These are phyloP conservation scores for Tulasnella sp. DNA, from an alignment of 768 basidiomycete species.

Conservation along the genomic window DNA sequence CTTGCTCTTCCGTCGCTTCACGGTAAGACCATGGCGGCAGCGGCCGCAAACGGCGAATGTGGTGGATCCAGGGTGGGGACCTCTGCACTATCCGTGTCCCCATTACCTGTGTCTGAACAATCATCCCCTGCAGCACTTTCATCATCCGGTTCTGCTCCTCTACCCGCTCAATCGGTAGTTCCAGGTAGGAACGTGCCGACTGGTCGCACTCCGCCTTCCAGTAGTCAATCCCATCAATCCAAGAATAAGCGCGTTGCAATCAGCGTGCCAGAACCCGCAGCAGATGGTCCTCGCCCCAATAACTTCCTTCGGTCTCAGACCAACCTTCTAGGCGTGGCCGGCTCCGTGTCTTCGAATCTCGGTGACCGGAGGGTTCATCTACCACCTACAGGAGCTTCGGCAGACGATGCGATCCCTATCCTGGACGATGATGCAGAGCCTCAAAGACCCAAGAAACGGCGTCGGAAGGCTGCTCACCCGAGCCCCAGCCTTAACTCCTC, in stretches of 20 bases:
- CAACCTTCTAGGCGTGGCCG: not conserved
- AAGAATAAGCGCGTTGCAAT: not conserved
- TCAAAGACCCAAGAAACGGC: not conserved
- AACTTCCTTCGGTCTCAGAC: not conserved
- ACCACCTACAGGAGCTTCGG: not conserved
- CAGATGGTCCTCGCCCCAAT: not conserved
- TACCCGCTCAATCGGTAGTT: not conserved
- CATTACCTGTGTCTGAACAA: conserved; percentile 18
- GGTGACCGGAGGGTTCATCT: not conserved
- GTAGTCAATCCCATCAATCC: not conserved
- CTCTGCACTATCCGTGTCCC: conserved; percentile 20
- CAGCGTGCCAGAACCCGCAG: not conserved
- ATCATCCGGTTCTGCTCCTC: not conserved
- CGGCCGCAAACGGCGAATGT: not conserved
- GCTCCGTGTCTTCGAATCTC: not conserved
- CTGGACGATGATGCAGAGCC: not conserved
- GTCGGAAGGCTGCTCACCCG: not conserved
- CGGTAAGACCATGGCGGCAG: not conserved
- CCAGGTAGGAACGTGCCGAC: not conserved
- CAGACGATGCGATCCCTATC: not conserved
- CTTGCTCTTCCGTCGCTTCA: not conserved
- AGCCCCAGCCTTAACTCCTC: not conserved
- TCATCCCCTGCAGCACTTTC: not conserved
- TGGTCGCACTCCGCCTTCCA: not conserved
- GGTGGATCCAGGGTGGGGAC: conserved; percentile 15